Percentiles rank a stretch among this genome's conserved stretches.
phyloP scores from a whole-genome alignment of 257 asterid species.

The Solanum sparsipilum region DNA sequence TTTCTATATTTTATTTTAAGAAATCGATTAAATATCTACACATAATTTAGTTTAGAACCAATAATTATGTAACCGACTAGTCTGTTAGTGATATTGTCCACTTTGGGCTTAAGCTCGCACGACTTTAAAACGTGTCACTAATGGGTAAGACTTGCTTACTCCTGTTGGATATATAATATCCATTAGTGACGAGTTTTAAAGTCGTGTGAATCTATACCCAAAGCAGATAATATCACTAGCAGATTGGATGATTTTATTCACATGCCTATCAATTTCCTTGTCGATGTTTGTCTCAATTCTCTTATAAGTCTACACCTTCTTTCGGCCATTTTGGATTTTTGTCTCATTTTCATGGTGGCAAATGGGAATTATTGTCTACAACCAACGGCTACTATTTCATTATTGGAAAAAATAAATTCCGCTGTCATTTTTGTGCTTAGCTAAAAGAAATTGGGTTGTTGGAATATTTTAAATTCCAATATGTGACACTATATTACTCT shows the following conservation, averaged over 20 bases:
- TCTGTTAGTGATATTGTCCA: not conserved
- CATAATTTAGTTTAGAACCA: not conserved
- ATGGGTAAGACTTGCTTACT: no score
- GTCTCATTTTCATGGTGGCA: constrained; percentile 10
- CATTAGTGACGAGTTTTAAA: no score
- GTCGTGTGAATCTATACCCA: rapidly evolving
- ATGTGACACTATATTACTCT: not conserved
- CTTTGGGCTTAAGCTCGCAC: not conserved
- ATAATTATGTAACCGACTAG: not conserved
- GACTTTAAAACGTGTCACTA: no score
- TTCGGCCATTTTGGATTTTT: constrained; percentile 13
- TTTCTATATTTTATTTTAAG: not conserved
- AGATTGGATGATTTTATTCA: not conserved
- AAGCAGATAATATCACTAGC: not conserved
- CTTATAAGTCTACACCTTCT: constrained; percentile 9
- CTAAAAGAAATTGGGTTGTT: not conserved
- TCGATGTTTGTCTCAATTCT: not conserved
- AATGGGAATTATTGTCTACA: constrained; percentile 10
- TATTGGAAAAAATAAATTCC: not conserved
- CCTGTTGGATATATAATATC: no score
- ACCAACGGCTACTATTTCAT: constrained; percentile 12
- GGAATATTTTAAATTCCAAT: not conserved
- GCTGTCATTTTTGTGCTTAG: not conserved
- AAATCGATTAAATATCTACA: not conserved
- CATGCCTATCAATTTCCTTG: not conserved